Percentiles rank a stretch among this genome's conserved stretches.
Conservation (phyloP, 1,139 yeast genomes). For the Pichia norvegensis region DNA sequence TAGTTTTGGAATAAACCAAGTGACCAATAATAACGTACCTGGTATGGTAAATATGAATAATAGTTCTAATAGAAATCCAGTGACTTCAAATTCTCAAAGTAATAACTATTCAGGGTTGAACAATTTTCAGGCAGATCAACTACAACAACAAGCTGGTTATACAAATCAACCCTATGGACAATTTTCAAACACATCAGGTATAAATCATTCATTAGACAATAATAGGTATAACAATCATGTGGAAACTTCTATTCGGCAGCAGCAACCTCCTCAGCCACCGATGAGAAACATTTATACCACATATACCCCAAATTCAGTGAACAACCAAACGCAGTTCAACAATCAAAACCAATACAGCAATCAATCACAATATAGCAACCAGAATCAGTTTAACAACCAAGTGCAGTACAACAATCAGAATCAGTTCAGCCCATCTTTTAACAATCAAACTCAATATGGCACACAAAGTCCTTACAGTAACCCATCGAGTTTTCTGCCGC, state of each 20-base stretch:
- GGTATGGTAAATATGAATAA: not conserved
- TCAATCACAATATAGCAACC: not conserved
- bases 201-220: not conserved
- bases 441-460: not conserved
- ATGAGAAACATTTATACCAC: not conserved
- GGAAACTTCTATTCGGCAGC: not conserved
- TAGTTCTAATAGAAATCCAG: not conserved
- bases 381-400: not conserved
- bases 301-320: not conserved
- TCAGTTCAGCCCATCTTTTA: not conserved
- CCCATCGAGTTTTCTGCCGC: slow-evolving; percentile 2
- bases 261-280: not conserved
- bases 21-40: not conserved
- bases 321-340: not conserved
- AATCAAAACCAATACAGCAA: not conserved
- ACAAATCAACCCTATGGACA: not conserved
- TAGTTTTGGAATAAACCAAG: no score
- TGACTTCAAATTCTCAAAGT: not conserved
- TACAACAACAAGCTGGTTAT: not conserved
- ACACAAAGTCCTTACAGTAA: not conserved
- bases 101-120: not conserved
- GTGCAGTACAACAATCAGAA: not conserved
- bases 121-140: not conserved
- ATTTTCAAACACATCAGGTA: not conserved
- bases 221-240: not conserved